phyloP scores from a whole-genome alignment of 2,329 filamentous ascomycete species.

The Phaeosphaeriaceae sp. region DNA sequence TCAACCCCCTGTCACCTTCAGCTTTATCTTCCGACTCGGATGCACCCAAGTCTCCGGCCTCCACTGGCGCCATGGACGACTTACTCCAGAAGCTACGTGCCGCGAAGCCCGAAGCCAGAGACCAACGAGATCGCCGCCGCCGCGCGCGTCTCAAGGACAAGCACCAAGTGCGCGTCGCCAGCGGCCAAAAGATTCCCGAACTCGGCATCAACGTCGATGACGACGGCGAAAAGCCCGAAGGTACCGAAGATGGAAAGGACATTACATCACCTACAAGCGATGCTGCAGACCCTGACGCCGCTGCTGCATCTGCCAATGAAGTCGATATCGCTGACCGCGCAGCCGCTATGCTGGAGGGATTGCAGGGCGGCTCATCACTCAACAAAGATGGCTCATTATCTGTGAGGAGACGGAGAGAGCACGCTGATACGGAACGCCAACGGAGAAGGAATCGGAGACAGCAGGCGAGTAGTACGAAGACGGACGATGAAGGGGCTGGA shows the following conservation, averaged over 20 bases:
- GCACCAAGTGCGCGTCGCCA: conserved; percentile 88
- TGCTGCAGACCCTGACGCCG: conserved; percentile 36
- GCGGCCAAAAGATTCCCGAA: conserved; percentile 87
- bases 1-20: conserved; percentile 64
- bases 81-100: conserved; percentile 93
- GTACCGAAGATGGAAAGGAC: conserved; percentile 53
- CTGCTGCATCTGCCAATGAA: conserved; percentile 41
- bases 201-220: conserved; percentile 59
- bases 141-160: conserved; percentile 88
- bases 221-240: conserved; percentile 49
- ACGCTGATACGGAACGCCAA: conserved; percentile 78
- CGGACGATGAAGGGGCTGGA: conserved; percentile 31
- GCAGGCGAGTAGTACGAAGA: conserved; percentile 37
- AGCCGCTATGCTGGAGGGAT: conserved; percentile 81
- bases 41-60: conserved; percentile 66
- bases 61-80: conserved; percentile 93
- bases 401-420: conserved; percentile 72
- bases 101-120: conserved; percentile 86
- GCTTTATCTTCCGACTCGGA: conserved; percentile 53
- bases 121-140: conserved; percentile 86
- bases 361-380: conserved; percentile 68
- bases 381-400: conserved; percentile 56
- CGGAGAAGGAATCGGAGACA: conserved; percentile 67
- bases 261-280: conserved; percentile 60
- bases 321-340: conserved; percentile 84